Conservation (phyloP, 495 filamentous ascomycete species). For the Penicillium riverlandense region DNA sequence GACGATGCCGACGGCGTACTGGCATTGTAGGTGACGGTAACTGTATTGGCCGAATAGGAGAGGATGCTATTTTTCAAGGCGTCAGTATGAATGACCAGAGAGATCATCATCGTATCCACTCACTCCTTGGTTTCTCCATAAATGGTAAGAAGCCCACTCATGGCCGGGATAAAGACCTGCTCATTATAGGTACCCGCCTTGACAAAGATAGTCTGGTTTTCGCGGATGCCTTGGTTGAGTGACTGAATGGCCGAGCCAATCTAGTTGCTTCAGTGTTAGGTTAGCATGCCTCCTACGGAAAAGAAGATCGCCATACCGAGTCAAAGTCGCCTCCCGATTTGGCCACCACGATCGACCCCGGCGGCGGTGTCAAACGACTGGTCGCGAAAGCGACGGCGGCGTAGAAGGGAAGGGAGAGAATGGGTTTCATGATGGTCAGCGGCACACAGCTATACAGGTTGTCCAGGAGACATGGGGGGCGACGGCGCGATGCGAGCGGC, state of each 20-base stretch:
- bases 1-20: slow-evolving; percentile 25
- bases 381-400: slow-evolving; percentile 25
- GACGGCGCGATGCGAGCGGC: no score
- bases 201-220: slow-evolving; percentile 57
- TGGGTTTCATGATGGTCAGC: no score
- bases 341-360: slow-evolving; percentile 44
- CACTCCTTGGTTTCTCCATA: slow-evolving; percentile 55
- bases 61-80: background rate
- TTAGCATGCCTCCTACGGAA: background rate
- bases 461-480: no score
- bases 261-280: slow-evolving; percentile 9
- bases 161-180: slow-evolving; percentile 47
- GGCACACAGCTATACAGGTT: no score
- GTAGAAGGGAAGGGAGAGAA: slow-evolving; percentile 1
- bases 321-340: slow-evolving; percentile 34
- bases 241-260: slow-evolving; percentile 52
- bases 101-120: no score
- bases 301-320: slow-evolving; percentile 12
- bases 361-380: slow-evolving; percentile 41
- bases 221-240: slow-evolving; percentile 38
- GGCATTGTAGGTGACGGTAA: slow-evolving; percentile 45
- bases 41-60: slow-evolving; percentile 49
- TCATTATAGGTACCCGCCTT: slow-evolving; percentile 48
- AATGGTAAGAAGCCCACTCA: slow-evolving; percentile 46
- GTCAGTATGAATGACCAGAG: slow-evolving; percentile 17